A percentile compares a stretch with the other conserved stretches of the same genome.
Conservation (phyloP, 805 yeast species). For the Ogataea zsoltii region DNA sequence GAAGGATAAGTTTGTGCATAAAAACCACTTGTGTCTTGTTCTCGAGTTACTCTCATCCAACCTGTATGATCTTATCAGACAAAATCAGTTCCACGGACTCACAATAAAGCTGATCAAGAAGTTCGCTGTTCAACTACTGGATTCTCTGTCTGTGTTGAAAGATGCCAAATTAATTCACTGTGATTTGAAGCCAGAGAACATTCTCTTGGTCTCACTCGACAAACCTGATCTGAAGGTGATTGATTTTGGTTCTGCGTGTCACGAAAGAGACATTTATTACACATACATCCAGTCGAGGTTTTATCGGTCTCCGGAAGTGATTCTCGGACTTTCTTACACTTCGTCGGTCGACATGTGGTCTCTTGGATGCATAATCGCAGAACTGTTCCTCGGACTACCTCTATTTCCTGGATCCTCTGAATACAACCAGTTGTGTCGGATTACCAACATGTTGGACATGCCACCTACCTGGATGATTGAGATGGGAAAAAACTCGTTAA, state of each 20-base stretch:
- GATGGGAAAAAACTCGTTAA: conserved; percentile 81
- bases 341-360: conserved; percentile 87
- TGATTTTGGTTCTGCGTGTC: conserved; percentile 96
- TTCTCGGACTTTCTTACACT: conserved; percentile 88
- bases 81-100: conserved; percentile 90
- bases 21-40: conserved; percentile 88
- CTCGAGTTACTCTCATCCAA: conserved; percentile 88
- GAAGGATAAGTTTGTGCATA: conserved; percentile 87
- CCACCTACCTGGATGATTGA: conserved; percentile 98
- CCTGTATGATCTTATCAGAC: conserved; percentile 85
- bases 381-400: conserved; percentile 77
- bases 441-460: conserved; percentile 74
- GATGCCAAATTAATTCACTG: conserved; percentile 88
- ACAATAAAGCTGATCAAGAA: conserved; percentile 75
- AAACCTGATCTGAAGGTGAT: conserved; percentile 87
- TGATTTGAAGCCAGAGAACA: conserved; percentile 96
- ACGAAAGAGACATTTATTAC: conserved; percentile 83
- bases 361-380: conserved; percentile 60
- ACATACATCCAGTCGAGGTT: conserved; percentile 92
- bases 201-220: conserved; percentile 75
- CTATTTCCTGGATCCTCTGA: conserved; percentile 94
- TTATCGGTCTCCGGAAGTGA: conserved; percentile 93
- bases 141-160: conserved; percentile 77
- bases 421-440: conserved; percentile 83
- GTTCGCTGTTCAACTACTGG: conserved; percentile 78